Conservation (phyloP, 1,284 basidiomycete genomes). For the Xerocomus nothofagi region DNA sequence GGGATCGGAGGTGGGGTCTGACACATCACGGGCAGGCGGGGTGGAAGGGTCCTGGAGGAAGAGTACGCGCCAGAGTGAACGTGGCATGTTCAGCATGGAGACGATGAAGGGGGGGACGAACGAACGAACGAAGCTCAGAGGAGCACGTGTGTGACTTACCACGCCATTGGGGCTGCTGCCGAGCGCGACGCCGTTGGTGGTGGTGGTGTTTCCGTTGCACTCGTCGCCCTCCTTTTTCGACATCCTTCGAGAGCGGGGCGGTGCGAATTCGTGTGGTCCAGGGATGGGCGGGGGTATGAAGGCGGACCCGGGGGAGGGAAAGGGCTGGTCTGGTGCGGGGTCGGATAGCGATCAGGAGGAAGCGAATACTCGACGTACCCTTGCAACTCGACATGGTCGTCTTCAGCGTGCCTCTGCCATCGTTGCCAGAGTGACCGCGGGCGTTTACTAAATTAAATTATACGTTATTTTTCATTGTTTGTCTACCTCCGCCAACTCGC, state of each 20-base stretch:
- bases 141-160: constrained; percentile 29
- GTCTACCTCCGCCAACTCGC: constrained; percentile 22
- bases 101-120: constrained; percentile 29
- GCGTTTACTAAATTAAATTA: too few relatives aligned
- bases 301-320: constrained; percentile 65
- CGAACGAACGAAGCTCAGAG: constrained; percentile 26
- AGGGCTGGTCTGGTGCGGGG: constrained; percentile 45
- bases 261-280: constrained; percentile 63
- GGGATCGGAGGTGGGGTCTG: constrained; percentile 14
- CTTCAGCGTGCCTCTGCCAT: background rate
- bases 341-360: background rate
- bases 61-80: constrained; percentile 25
- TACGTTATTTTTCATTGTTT: constrained; percentile 27
- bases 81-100: constrained; percentile 32
- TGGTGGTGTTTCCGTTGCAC: constrained; percentile 9
- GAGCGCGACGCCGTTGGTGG: constrained; percentile 2
- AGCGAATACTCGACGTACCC: constrained; percentile 1
- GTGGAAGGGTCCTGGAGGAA: constrained; percentile 26
- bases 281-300: constrained; percentile 66
- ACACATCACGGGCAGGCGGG: background rate
- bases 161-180: constrained; percentile 17
- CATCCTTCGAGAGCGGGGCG: constrained; percentile 34
- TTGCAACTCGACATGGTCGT: background rate
- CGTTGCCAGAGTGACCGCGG: constrained; percentile 22
- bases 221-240: constrained; percentile 25